A percentile compares a stretch with the other conserved stretches of the same genome.
Conservation (phyloP, 805 yeast genomes). For the Starmerella vaccinii region DNA sequence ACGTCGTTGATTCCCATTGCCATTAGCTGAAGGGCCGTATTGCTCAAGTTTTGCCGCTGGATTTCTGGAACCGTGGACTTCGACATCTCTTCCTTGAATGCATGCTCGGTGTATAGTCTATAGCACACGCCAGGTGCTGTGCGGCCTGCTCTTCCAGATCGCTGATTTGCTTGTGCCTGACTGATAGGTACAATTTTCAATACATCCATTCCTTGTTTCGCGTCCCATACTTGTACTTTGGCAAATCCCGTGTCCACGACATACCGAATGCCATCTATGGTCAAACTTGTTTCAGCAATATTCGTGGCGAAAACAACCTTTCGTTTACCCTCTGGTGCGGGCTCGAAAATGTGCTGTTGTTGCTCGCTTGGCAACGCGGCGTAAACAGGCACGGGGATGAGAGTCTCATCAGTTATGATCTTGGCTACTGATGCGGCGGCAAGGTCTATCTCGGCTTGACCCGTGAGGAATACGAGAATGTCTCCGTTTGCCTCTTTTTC, state of each 20-base stretch:
- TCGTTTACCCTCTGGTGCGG: constrained; percentile 66
- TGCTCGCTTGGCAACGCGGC: constrained; percentile 81
- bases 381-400: constrained; percentile 77
- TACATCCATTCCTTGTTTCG: constrained; percentile 80
- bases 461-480: constrained; percentile 81
- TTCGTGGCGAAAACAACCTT: constrained; percentile 92
- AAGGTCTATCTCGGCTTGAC: constrained; percentile 92
- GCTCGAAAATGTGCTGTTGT: constrained; percentile 74
- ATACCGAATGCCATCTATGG: constrained; percentile 89
- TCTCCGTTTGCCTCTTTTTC: constrained; percentile 47
- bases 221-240: constrained; percentile 81
- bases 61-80: constrained; percentile 84
- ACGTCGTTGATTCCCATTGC: constrained; percentile 80
- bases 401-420: constrained; percentile 46
- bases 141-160: constrained; percentile 98
- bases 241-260: constrained; percentile 94
- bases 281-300: constrained; percentile 93
- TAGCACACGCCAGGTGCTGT: constrained; percentile 95
- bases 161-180: constrained; percentile 88
- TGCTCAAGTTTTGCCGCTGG: constrained; percentile 67
- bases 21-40: constrained; percentile 63
- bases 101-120: constrained; percentile 74
- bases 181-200: constrained; percentile 81
- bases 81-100: constrained; percentile 67
- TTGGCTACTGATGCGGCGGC: constrained; percentile 55